These are phyloP conservation scores for Paramecium caudatum DNA, from an alignment of 73 alveolate genomes.

Conservation along the genomic window DNA sequence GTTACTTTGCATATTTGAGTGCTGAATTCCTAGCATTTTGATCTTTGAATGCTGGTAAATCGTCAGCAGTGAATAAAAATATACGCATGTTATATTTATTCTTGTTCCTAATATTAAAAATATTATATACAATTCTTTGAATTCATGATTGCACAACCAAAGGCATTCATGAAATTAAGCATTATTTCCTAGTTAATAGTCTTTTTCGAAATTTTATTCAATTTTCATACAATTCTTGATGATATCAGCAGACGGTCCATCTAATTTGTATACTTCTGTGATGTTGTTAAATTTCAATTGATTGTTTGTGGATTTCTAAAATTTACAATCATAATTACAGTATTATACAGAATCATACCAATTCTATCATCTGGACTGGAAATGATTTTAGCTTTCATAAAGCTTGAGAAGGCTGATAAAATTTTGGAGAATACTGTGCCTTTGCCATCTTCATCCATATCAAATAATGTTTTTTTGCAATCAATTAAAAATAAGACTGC, in stretches of 20 bases:
- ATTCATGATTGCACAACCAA: constrained; percentile 93
- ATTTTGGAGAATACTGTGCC: constrained; percentile 9
- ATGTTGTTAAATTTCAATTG: constrained; percentile 92
- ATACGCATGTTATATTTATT: constrained; percentile 92
- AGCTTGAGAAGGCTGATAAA: constrained; percentile 79
- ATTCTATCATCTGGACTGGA: constrained; percentile 94
- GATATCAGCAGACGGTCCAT: constrained; percentile 94
- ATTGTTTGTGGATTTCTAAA: constrained; percentile 82
- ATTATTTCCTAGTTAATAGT: constrained; percentile 74
- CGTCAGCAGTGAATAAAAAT: constrained; percentile 97
- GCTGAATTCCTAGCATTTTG: constrained; percentile 78
- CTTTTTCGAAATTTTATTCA: constrained; percentile 80
- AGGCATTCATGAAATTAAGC: constrained; percentile 90
- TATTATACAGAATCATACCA: constrained; percentile 94
- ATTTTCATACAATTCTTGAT: constrained; percentile 83
- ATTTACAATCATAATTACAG: constrained; percentile 59
- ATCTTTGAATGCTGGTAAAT: constrained; percentile 89
- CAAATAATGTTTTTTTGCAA: constrained; percentile 66
- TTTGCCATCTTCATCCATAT: constrained; percentile 48
- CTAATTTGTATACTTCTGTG: constrained; percentile 86
- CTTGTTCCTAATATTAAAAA: constrained; percentile 76
- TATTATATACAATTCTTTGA: constrained; percentile 81
- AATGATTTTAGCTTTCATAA: constrained; percentile 96
- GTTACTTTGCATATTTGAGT: constrained; percentile 92
- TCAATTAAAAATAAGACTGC: constrained; percentile 75